A percentile compares a stretch with the other conserved stretches of the same genome.
These are phyloP conservation scores for Xerophyta viscosa DNA, from an alignment of 106 monocot genomes.

Conservation along the genomic window DNA sequence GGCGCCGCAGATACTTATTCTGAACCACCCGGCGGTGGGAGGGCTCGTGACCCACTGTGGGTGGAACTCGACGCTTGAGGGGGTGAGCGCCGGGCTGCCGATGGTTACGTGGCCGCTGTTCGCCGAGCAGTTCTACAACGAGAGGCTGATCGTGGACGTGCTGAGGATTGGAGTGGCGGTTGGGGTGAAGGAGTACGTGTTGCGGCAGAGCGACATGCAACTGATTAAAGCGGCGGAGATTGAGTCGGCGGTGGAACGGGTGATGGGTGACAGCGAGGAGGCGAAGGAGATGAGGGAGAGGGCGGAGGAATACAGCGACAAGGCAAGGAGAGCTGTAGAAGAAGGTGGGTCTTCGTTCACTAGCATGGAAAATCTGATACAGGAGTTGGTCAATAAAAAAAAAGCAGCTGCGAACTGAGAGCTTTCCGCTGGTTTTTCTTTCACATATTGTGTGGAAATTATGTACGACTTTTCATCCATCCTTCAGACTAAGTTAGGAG, in stretches of 20 bases:
- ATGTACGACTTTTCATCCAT: too few species aligned
- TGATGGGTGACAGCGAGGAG: slow-evolving; percentile 22
- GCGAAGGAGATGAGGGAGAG: slow-evolving; percentile 8
- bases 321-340: slow-evolving; percentile 11
- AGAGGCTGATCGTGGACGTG: slow-evolving; percentile 38
- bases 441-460: too few species aligned
- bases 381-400: too few species aligned
- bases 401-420: too few species aligned
- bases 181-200: slow-evolving; percentile 12
- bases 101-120: slow-evolving; percentile 43
- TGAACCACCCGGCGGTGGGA: slow-evolving; percentile 36
- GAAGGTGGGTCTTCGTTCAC: slow-evolving; percentile 11
- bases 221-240: slow-evolving; percentile 6
- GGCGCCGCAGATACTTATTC: slow-evolving; percentile 55
- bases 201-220: background rate
- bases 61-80: slow-evolving; percentile 67
- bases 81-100: slow-evolving; percentile 28
- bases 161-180: slow-evolving; percentile 20
- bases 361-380: background rate
- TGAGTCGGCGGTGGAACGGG: slow-evolving; percentile 1
- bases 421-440: too few species aligned
- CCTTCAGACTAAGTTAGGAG: too few species aligned
- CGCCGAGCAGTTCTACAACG: slow-evolving; percentile 41
- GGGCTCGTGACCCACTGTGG: slow-evolving; percentile 59
- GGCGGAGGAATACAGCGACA: background rate